A percentile compares a stretch with the other conserved stretches of the same genome.
phyloP scores from a whole-genome alignment of 129 eudicot genomes.

The sunflower (Helianthus annuus) region HanXRQr2.0-SUNRISE NC_035435.2:110661508-110662007 shows the following conservation, averaged over 20 bases:
- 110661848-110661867: not conserved
- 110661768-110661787: constrained; percentile 83
- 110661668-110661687: constrained; percentile 4
- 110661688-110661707: constrained; percentile 59
- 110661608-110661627: not conserved
- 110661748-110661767: constrained; percentile 88
- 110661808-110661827: constrained; percentile 97
- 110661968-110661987: not conserved
- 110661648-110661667: not conserved
- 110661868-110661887: not conserved
- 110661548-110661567: too few species aligned
- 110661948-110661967: not conserved
- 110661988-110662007: not conserved
- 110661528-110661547: too few species aligned
- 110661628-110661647: constrained; percentile 7
- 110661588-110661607: not conserved
- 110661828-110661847: constrained; percentile 98
- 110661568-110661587: too few species aligned
- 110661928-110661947: not conserved
- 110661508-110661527: too few species aligned
- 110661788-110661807: constrained; percentile 96
- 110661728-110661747: constrained; percentile 98
- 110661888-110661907: not conserved
- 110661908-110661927: not conserved
- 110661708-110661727: constrained; percentile 99